phyloP scores from a whole-genome alignment of 169 alveolate species.

The Plasmodium yoelii region DNA sequence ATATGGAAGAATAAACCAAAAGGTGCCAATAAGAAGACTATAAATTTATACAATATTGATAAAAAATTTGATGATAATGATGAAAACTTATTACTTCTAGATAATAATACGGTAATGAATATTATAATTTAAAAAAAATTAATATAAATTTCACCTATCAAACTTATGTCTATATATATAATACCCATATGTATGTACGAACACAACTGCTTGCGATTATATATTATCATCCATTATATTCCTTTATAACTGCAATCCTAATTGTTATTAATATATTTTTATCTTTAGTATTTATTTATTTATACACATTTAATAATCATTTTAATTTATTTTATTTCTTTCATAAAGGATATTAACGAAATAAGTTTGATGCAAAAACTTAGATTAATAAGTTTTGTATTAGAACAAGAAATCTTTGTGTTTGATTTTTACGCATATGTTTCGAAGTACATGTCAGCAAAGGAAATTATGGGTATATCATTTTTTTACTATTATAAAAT shows the following conservation, averaged over 20 bases:
- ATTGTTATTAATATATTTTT: too few species aligned
- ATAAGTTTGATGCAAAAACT: slow-evolving; percentile 73
- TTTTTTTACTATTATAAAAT: background rate
- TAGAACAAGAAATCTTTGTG: slow-evolving; percentile 73
- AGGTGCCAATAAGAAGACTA: slow-evolving; percentile 20
- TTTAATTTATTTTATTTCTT: too few species aligned
- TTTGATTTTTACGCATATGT: slow-evolving; percentile 76
- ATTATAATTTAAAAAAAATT: background rate
- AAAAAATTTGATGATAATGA: slow-evolving; percentile 71
- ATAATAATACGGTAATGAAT: slow-evolving; percentile 47
- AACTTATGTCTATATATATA: too few species aligned
- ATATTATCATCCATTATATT: too few species aligned
- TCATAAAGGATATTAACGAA: slow-evolving; percentile 55
- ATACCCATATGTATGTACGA: too few species aligned
- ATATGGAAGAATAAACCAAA: slow-evolving; percentile 71
- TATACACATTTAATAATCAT: too few species aligned
- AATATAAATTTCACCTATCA: too few species aligned
- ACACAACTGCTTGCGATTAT: too few species aligned
- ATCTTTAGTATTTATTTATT: too few species aligned
- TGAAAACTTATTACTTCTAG: slow-evolving; percentile 38
- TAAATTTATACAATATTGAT: slow-evolving; percentile 32
- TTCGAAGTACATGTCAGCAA: slow-evolving; percentile 70
- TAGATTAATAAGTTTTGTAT: slow-evolving; percentile 56
- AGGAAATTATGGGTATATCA: slow-evolving; percentile 66
- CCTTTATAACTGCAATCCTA: too few species aligned